Percentiles rank a stretch among this genome's conserved stretches.
Evolutionary conservation across 208 protist genomes (phyloP).

Genomic region (Porcisia deanei): DNA sequence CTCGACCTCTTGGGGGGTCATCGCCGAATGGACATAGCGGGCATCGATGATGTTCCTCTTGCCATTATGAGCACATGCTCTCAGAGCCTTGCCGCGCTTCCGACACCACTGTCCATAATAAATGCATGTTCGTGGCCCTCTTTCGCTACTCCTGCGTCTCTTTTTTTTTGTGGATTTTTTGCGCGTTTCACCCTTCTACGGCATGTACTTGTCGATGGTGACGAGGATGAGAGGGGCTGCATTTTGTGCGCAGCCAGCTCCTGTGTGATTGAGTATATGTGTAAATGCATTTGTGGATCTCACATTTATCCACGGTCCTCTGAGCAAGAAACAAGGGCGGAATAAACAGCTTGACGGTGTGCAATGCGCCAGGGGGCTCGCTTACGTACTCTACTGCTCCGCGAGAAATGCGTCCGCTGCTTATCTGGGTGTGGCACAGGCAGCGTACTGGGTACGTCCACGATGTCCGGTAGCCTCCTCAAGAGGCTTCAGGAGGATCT

Average conservation of each 20-base stretch:
- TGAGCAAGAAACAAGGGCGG: neutral
- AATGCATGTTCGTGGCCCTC: neutral
- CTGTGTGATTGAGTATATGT: neutral
- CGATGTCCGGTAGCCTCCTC: slow-evolving; percentile 40
- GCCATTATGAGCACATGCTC: neutral
- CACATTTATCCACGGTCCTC: neutral
- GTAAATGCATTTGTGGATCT: neutral
- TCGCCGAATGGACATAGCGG: neutral
- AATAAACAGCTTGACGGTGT: neutral
- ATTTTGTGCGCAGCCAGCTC: neutral
- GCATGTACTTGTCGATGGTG: neutral
- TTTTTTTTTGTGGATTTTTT: neutral
- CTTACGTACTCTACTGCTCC: neutral
- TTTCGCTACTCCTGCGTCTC: neutral
- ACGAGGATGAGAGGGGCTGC: neutral
- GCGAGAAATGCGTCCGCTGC: neutral
- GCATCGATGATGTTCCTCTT: neutral
- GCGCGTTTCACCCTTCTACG: no score
- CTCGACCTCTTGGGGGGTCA: neutral
- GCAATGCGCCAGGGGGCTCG: neutral
- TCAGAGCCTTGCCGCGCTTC: neutral
- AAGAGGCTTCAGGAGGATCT: slow-evolving; percentile 67
- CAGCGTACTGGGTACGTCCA: slow-evolving; percentile 55
- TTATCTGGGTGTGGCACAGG: slow-evolving; percentile 21
- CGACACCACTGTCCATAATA: neutral